These are phyloP conservation scores for Yarrowia divulgata DNA, from an alignment of 805 yeast species.

Conservation along the genomic window DNA sequence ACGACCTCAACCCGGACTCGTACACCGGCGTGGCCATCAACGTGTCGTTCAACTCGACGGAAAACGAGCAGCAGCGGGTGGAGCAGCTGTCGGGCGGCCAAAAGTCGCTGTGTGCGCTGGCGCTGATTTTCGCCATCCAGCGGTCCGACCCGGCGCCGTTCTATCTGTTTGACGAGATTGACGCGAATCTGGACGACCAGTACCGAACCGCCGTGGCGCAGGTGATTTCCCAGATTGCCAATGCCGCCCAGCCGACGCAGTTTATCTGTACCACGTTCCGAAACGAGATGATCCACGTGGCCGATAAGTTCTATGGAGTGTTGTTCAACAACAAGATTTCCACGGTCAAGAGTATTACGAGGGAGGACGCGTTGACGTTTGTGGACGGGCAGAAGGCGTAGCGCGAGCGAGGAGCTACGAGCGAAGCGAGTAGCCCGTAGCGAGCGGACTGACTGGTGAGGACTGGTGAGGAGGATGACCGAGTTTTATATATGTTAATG, in stretches of 20 bases:
- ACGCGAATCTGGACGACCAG: constrained; percentile 92
- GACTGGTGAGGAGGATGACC: not conserved
- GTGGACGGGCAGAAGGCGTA: constrained; percentile 62
- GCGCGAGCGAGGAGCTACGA: not conserved
- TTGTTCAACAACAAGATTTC: constrained; percentile 83
- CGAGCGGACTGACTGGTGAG: no score
- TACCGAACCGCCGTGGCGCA: constrained; percentile 87
- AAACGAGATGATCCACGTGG: constrained; percentile 87
- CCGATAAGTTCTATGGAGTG: constrained; percentile 88
- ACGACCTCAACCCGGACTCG: constrained; percentile 40
- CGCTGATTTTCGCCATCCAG: constrained; percentile 91
- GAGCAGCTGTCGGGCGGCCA: constrained; percentile 98
- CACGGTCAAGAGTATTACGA: constrained; percentile 71
- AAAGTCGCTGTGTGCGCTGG: constrained; percentile 94
- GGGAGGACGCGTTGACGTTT: constrained; percentile 79
- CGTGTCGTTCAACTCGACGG: constrained; percentile 87
- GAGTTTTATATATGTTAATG: constrained; percentile 17
- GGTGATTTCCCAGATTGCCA: constrained; percentile 69
- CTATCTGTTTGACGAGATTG: constrained; percentile 94
- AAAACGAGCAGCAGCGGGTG: constrained; percentile 83
- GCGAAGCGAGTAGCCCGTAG: not conserved
- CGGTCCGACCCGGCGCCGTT: constrained; percentile 97
- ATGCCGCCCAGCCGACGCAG: constrained; percentile 63
- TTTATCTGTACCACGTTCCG: constrained; percentile 96
- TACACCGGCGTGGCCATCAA: constrained; percentile 84